Base-by-base conservation (phyloP, 2,329 filamentous ascomycete genomes). In the Colletotrichum truncatum region DNA sequence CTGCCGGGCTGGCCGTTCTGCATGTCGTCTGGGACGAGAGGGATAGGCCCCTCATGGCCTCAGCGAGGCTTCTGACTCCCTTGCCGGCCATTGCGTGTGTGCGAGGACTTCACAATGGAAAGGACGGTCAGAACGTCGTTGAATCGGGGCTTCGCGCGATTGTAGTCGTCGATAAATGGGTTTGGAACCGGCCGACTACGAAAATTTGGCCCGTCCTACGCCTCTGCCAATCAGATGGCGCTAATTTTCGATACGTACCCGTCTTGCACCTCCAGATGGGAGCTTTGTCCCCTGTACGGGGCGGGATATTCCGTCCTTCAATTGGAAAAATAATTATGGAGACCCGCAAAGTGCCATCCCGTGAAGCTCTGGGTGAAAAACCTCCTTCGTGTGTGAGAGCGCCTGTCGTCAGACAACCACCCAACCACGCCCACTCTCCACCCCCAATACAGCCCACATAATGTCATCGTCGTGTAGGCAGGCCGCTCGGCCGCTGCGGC, bases 391-490 rank as follows among this genome's bases (percentile, higher is more conserved):
- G 28, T 16, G 25, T n/a, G 16, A 36, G 21, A 36, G 48, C 18
- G 43, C 8, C 43, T 48, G 43, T 48, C 43, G 48, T 34, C 3
- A 16, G 43, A 46, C 21, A 57, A 43, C 39, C 23, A 43, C 49
- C 23, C 60, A 52, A 18, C 28, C 56, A 38, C 46, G 18, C 8
- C 41, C 18, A 45, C 55, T 14, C 48, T 54, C 30, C 48, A 32
- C 28, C 18, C 11, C 34, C 64, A 39, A 25, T 64, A 49, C 58
- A 61, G 45, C 55, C 52, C 39, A 57, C 30, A 74, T 68, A 73
- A 90, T 90, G 87, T 85, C 63, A 38, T 66, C 87, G 76, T 81
- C 81, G 76, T 87, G 85, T 75, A 85, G 85, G 76, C 86, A 85
- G 80, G 85, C 85, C 74, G 81, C 80, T 63, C 80, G 86, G 78